Evolutionary conservation across 192 early-diverging fungal genomes (phyloP), one percentile per base, ranked within the genome.

Genomic region (Linnemannia hyalina): DNA sequence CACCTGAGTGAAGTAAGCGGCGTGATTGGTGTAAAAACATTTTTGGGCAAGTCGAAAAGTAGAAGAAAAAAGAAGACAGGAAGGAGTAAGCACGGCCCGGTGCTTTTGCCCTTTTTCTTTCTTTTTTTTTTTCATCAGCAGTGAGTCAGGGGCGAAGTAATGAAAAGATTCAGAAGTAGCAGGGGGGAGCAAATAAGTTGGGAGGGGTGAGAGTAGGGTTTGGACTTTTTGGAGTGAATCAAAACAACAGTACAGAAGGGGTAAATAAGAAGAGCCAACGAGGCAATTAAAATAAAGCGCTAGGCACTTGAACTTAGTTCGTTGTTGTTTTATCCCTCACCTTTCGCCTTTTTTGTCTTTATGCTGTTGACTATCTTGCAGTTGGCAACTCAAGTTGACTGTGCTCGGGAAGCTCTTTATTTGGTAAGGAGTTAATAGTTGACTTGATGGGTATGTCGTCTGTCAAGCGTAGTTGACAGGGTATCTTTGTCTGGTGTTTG

Each of bases 81-180:
- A 54, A 20, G 74, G 55, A 22, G 18, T 49, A 75, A 38, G 74
- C 74, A 54, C 74, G 74, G 54, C 74, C 74, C 74, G 52, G 74
- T 54, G 47, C 72, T 73, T 73, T 70, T 46, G 22, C 42, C 18
- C 23, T 75, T 52, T 6, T 55, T 29, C 20, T 75, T 54, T 74
- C 42, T 7, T 15, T 46, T 16, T 73, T 32, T 26, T 29, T 73
- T 32, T 11, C 26, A 32, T 63, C 60, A 1, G 32, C 60, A 29
- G 11, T 65, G 60, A 65, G 60, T 65, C 60, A 65, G 22, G 60
- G 60, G 29, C 60, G 60, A 65, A 65, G 60, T 26, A 65, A 40
- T 40, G 38, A 5, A 40, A 40, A 18, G 15, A 16, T 3, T 20
- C 16, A 52, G 49, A 18, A 16, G 16, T 22, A 52, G 16, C 5